Evolutionary conservation across 192 early-diverging fungal genomes (phyloP).

Genomic region (Neocallimastix lanati): DNA sequence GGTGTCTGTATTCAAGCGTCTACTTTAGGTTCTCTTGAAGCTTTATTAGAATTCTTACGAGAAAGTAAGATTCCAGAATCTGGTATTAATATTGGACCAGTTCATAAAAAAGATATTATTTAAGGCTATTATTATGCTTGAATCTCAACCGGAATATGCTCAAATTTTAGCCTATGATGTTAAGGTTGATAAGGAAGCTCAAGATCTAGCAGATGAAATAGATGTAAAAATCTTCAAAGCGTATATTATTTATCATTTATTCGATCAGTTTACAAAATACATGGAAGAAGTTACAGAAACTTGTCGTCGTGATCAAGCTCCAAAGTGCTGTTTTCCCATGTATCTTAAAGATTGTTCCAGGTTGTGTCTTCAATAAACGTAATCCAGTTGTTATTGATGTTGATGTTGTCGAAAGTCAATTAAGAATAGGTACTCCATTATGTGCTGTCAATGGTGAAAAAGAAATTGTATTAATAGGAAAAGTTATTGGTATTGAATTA

Average conservation of each 20-base stretch:
- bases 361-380: conserved; percentile 83
- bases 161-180: conserved; percentile 38
- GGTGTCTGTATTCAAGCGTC: conserved; percentile 98
- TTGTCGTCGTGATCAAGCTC: conserved; percentile 69
- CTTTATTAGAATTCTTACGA: conserved; percentile 80
- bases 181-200: conserved; percentile 75
- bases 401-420: conserved; percentile 79
- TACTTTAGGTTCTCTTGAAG: conserved; percentile 92
- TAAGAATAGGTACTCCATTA: conserved; percentile 78
- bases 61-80: conserved; percentile 84
- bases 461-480: conserved; percentile 59
- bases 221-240: conserved; percentile 87
- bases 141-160: conserved; percentile 61
- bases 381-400: conserved; percentile 88
- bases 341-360: conserved; percentile 68
- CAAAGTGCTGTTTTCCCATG: conserved; percentile 92
- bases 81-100: conserved; percentile 91
- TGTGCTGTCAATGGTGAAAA: conserved; percentile 62
- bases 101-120: conserved; percentile 92
- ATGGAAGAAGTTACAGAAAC: conserved; percentile 54
- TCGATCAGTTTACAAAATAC: conserved; percentile 80
- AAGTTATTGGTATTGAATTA: conserved; percentile 76
- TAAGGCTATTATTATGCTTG: conserved; percentile 80
- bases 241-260: conserved; percentile 98
- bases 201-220: conserved; percentile 72